Conservation (phyloP, 2,329 filamentous ascomycete genomes). For the Talaromyces rugulosus region DNA sequence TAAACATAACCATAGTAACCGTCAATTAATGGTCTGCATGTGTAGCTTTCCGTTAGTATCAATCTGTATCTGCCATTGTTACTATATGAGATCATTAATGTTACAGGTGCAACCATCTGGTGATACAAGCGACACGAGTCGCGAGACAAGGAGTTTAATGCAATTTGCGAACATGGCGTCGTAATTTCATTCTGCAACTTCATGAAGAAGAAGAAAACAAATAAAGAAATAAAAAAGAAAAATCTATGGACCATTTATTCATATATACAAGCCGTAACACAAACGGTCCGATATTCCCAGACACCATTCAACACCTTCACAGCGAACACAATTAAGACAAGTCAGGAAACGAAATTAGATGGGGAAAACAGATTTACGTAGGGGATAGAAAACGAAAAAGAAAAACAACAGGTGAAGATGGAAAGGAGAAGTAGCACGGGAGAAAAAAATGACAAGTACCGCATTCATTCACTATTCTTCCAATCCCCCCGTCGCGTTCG, state of each 20-base stretch:
- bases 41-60: neutral
- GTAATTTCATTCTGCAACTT: neutral
- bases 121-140: neutral
- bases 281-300: neutral
- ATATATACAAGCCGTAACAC: neutral
- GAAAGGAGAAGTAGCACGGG: neutral
- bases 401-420: neutral
- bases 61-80: neutral
- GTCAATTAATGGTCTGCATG: neutral
- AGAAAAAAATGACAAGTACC: neutral
- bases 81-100: neutral
- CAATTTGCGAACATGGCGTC: neutral
- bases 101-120: neutral
- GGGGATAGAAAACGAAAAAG: neutral
- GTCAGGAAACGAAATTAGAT: neutral
- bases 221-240: neutral
- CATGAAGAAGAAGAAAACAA: neutral
- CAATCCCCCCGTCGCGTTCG: neutral
- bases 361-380: neutral
- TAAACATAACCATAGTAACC: too few species aligned
- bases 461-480: neutral
- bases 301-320: neutral
- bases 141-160: neutral
- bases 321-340: neutral
- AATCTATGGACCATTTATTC: neutral